Conservation (phyloP, 495 filamentous ascomycete genomes). For the Aspergillus nidulans region DNA sequence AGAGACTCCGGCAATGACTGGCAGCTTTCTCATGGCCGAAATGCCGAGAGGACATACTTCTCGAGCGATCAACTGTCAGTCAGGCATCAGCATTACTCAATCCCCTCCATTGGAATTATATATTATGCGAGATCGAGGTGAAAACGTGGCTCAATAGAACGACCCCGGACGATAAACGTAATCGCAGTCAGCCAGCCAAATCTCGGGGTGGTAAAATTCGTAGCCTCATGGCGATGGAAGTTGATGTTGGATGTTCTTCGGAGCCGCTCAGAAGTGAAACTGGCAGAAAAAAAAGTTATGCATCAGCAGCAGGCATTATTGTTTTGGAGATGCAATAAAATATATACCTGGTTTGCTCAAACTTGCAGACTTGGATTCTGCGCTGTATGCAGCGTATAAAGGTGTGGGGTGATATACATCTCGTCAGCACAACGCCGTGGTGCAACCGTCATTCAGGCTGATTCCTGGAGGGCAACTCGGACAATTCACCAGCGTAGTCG, state of each 20-base stretch:
- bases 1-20: neutral
- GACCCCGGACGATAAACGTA: neutral
- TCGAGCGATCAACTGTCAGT: neutral
- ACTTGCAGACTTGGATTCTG: too few species aligned
- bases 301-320: neutral
- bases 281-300: neutral
- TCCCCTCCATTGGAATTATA: neutral
- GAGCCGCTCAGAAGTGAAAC: neutral
- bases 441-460: neutral
- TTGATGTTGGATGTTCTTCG: neutral
- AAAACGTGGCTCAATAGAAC: slow-evolving; percentile 9
- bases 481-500: too few species aligned
- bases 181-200: neutral
- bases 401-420: neutral
- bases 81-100: neutral
- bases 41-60: neutral
- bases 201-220: neutral
- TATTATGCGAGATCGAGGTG: neutral
- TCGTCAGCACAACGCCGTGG: neutral
- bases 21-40: neutral
- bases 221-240: too few species aligned
- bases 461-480: too few species aligned
- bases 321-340: neutral
- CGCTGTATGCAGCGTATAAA: neutral
- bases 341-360: neutral